Evolutionary conservation across 1,284 basidiomycete genomes (phyloP).

Genomic region (Austropuccinia psidii): DNA sequence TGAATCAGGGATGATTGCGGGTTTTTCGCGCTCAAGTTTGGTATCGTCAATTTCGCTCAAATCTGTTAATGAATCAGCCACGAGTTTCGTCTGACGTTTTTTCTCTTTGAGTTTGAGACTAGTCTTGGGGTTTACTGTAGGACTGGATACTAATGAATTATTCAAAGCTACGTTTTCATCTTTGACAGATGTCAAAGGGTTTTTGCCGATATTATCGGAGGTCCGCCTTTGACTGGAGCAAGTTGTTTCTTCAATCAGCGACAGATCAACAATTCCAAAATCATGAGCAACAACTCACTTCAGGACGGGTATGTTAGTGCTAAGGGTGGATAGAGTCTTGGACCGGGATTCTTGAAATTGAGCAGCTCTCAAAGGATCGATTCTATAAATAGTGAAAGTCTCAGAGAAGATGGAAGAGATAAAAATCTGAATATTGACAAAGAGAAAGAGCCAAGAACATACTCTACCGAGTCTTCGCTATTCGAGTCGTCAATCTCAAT

Average conservation of each 20-base stretch:
- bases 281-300: not conserved
- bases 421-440: not conserved
- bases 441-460: not conserved
- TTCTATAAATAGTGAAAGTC: not conserved
- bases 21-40: not conserved
- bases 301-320: not conserved
- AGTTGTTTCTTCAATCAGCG: no score
- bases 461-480: conserved; percentile 37
- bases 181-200: no score
- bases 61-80: not conserved
- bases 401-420: not conserved
- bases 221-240: no score
- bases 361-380: conserved; percentile 2
- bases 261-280: no score
- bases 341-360: conserved; percentile 17
- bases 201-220: no score
- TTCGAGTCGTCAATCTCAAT: not conserved
- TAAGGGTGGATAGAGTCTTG: not conserved
- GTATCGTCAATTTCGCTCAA: not conserved
- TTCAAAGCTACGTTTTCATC: no score
- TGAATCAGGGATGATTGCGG: not conserved
- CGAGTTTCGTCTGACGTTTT: not conserved
- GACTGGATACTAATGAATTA: not conserved
- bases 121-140: not conserved
- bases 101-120: not conserved